Evolutionary conservation across 176 grass and related monocot species (phyloP), one percentile per base, ranked within the genome.

Genomic region (Eleusine coracana): DNA sequence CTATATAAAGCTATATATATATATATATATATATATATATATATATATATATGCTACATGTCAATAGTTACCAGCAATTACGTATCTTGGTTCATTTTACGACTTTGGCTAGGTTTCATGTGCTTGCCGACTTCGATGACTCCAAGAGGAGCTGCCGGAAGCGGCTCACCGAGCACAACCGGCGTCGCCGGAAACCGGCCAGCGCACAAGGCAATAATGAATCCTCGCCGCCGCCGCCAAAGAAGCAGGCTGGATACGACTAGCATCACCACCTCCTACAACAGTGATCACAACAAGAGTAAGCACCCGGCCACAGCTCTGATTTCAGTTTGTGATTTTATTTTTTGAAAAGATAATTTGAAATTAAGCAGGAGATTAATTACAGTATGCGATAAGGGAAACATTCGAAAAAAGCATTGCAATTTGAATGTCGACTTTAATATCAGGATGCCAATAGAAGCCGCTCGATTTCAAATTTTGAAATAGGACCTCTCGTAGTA

Each of bases 131-230:
- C 45, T 94, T 94, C 71, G 92, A 94, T 14, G 92, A 89, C 14
- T 80, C 83, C 52, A 94, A 94, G 68, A 89, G 92, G 51, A 94
- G 86, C 80, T 94, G 92, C 68, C 74, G 89, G 55, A 91, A 87
- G 86, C 84, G 92, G 71, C 86, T 89, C 27, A 90, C 88, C 5
- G 92, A 91, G 71, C 86, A 94, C 92, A 94, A 94, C 86, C 88
- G 92, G 36, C 89, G 92, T 20, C 84, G 92, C 52, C 75, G 92
- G 77, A 94, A 94, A 72, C 84, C 92, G 5, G 29, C 59, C 28
- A 40, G 72, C 25, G 42, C 45, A 27, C 71, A 76, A 27, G 71
- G 25, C 6, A 77, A 48, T 37, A 77, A 48, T 37, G 71, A 68
- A 40, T 66, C 65, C 36, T 41, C 77, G 20, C 51, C 70, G 25